Evolutionary conservation across 1,139 yeast species (phyloP), one percentile per base, ranked within the genome.

Genomic region (Kluyveromyces marxianus): DNA sequence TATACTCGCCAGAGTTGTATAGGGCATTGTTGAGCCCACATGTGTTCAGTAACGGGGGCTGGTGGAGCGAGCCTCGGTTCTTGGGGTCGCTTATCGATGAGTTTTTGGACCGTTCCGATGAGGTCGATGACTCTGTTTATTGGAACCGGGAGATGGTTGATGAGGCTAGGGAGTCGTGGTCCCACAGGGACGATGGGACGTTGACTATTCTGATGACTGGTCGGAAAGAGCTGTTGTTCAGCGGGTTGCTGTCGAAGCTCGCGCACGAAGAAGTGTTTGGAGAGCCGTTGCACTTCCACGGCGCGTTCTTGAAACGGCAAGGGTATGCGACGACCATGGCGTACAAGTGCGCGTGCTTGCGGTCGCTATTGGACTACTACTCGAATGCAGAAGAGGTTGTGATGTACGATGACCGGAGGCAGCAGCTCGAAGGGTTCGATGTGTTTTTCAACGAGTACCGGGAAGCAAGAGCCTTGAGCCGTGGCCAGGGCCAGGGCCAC

Each of bases 51-150:
- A 60, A 58, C 33, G 73, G 72, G 4, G 74, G 76, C 0, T 75
- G 79, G 79, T 74, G 76, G 76, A 60, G 65, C 10, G 67, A 69
- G 35, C 63, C 69, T 3, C 48, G 59, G 25, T 62, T 67, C 37
- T 52, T 71, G 45, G 57, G 56, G 35, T 59, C 65, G 35, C 56
- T 67, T 6, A 69, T 69, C 10, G 54, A 59, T 28, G 70, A 70
- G 5, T 65, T 67, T 63, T 31, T 39, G 6, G 8, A 25, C 4
- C 47, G 36, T 3, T 38, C 36, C 2, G 21, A 14, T 14, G 21
- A 14, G 21, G 32, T 37, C 14, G 41, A 49, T 24, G 68, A 64
- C 42, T 42, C 48, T 28, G 38, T 45, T 2, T 68, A 65, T 54
- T 75, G 78, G 78, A 70, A 70, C 46, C 62, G 62, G 5, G 68